These are phyloP conservation scores for Penicillium expansum DNA, from an alignment of 2,329 filamentous ascomycete species.

Conservation along the genomic window DNA sequence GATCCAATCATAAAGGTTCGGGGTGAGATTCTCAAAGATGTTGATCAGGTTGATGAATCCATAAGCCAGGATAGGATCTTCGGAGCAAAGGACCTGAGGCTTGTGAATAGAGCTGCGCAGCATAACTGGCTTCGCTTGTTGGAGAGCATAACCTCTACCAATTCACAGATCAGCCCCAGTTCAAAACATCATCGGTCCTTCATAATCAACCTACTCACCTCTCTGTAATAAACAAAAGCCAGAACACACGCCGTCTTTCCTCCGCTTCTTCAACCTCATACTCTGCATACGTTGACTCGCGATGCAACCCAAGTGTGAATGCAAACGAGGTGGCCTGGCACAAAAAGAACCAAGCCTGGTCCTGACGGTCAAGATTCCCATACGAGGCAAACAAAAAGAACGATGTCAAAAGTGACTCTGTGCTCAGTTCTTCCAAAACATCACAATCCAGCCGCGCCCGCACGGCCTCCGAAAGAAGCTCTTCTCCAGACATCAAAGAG, in stretches of 20 bases:
- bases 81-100: conserved; percentile 61
- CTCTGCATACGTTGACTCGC: conserved; percentile 51
- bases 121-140: conserved; percentile 66
- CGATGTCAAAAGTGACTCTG: conserved; percentile 59
- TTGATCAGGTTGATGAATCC: conserved; percentile 43
- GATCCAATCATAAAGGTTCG: conserved; percentile 41
- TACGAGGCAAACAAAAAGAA: conserved; percentile 75
- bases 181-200: background rate
- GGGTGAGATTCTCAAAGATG: conserved; percentile 40
- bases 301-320: conserved; percentile 44
- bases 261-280: conserved; percentile 55
- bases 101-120: conserved; percentile 65
- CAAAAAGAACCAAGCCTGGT: conserved; percentile 75
- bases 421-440: conserved; percentile 40
- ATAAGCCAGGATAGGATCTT: conserved; percentile 46
- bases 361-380: conserved; percentile 69
- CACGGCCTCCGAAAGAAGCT: conserved; percentile 65
- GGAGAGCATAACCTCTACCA: conserved; percentile 65
- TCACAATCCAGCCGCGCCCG: conserved; percentile 43
- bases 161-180: background rate
- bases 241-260: conserved; percentile 66
- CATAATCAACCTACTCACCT: conserved; percentile 47
- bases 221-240: conserved; percentile 70
- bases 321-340: conserved; percentile 71
- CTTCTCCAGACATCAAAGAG: conserved; percentile 60